Conservation (phyloP, 345 rosid genomes). For the Aquilaria malaccensis region DNA sequence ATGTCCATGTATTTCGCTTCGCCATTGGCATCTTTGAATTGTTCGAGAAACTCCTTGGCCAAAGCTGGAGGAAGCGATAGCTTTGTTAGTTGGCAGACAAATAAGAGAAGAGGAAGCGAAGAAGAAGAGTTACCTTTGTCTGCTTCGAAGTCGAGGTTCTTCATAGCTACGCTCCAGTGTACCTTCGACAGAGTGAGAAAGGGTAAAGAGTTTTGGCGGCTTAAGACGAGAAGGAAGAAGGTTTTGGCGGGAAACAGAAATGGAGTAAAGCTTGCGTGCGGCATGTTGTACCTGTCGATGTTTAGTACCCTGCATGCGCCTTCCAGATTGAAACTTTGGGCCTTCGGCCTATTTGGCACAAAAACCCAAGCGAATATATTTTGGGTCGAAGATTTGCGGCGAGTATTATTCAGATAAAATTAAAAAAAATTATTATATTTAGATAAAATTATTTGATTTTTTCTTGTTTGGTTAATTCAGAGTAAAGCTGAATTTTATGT, state of each 20-base stretch:
- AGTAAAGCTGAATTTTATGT: too few relatives aligned
- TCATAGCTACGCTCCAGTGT: constrained; percentile 35
- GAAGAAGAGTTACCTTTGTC: constrained; percentile 44
- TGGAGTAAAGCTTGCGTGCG: too few relatives aligned
- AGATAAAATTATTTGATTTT: too few relatives aligned
- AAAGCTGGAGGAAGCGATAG: constrained; percentile 25
- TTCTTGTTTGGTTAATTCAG: too few relatives aligned
- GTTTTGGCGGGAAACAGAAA: constrained; percentile 46
- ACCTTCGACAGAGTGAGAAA: background rate
- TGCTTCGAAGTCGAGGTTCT: constrained; percentile 42
- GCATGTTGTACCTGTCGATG: too few relatives aligned
- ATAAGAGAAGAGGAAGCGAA: background rate
- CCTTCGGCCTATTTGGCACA: too few relatives aligned
- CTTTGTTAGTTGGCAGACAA: background rate
- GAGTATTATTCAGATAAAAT: too few relatives aligned
- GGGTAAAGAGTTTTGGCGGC: constrained; percentile 19
- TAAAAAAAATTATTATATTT: too few relatives aligned
- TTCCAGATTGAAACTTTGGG: too few relatives aligned
- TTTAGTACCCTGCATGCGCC: too few relatives aligned
- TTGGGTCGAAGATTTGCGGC: too few relatives aligned
- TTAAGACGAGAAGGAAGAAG: constrained; percentile 1
- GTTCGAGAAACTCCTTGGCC: constrained; percentile 76
- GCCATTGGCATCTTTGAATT: constrained; percentile 61
- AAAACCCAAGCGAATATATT: too few relatives aligned
- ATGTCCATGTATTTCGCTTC: constrained; percentile 72